Conservation (phyloP, 192 early-diverging fungal species). For the Pecoramyces ruminantium region DNA sequence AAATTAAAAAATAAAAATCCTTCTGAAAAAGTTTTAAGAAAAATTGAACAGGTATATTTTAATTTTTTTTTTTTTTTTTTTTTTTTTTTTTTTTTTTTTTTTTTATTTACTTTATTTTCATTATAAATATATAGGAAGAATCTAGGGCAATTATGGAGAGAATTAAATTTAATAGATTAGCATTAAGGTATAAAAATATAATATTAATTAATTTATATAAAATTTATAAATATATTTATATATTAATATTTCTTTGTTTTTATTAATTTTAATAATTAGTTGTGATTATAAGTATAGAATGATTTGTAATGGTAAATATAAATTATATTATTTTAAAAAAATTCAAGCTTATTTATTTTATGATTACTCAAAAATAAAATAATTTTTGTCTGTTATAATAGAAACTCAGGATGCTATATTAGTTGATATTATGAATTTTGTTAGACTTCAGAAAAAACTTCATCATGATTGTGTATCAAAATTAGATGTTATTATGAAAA, state of each 20-base stretch:
- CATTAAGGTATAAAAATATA: not conserved
- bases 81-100: no score
- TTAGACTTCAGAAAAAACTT: not conserved
- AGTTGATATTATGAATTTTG: not conserved
- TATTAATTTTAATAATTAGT: not conserved
- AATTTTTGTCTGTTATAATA: not conserved
- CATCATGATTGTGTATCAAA: not conserved
- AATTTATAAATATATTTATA: no score
- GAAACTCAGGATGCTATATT: not conserved
- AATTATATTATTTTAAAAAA: no score
- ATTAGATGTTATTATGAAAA: not conserved
- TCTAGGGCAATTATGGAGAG: not conserved
- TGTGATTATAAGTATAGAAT: not conserved
- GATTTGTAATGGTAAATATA: not conserved
- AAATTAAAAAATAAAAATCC: not conserved
- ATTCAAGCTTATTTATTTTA: no score
- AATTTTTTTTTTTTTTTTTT: not conserved
- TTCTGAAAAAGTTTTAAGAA: not conserved
- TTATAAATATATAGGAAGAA: not conserved
- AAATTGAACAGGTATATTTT: not conserved
- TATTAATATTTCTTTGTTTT: no score
- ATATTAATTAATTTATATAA: not conserved
- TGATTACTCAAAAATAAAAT: no score
- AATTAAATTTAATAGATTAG: not conserved
- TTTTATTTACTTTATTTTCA: no score